A percentile compares a stretch with the other conserved stretches of the same genome.
These are phyloP conservation scores for Fagus crenata DNA, from an alignment of 306 rosid species.

Conservation along the genomic window DNA sequence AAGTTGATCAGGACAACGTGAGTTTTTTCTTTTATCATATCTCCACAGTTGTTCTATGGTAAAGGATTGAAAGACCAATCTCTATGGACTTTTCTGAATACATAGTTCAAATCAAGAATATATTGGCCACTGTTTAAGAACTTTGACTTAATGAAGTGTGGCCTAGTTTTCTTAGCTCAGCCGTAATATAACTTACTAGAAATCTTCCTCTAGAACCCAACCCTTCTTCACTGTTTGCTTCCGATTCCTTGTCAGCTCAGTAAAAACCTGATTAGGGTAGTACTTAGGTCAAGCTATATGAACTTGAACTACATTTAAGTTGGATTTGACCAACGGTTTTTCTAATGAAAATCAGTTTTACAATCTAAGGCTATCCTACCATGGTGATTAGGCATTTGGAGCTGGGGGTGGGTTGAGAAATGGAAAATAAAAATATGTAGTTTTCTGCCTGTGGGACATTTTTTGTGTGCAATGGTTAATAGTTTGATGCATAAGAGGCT, in stretches of 20 bases:
- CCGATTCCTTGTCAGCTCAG: background rate
- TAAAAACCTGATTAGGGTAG: background rate
- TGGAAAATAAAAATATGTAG: background rate
- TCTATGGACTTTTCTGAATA: background rate
- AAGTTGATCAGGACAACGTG: constrained; percentile 88
- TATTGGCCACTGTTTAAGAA: background rate
- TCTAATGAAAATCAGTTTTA: background rate
- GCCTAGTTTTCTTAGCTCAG: background rate
- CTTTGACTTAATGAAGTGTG: background rate
- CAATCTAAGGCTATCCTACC: background rate
- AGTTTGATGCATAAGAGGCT: background rate
- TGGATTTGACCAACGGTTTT: background rate
- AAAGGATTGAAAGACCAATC: background rate
- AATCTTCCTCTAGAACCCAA: background rate
- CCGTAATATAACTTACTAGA: background rate
- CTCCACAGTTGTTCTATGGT: background rate
- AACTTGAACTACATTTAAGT: background rate
- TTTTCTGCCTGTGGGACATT: background rate
- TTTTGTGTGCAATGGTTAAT: background rate
- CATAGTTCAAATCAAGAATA: background rate
- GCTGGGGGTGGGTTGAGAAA: background rate
- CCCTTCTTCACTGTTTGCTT: background rate
- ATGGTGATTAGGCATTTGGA: background rate
- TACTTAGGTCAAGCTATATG: background rate
- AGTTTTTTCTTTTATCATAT: constrained; percentile 33